These are phyloP conservation scores for Bimuria novae-zelandiae DNA, from an alignment of 2,329 filamentous ascomycete genomes.

Conservation along the genomic window DNA sequence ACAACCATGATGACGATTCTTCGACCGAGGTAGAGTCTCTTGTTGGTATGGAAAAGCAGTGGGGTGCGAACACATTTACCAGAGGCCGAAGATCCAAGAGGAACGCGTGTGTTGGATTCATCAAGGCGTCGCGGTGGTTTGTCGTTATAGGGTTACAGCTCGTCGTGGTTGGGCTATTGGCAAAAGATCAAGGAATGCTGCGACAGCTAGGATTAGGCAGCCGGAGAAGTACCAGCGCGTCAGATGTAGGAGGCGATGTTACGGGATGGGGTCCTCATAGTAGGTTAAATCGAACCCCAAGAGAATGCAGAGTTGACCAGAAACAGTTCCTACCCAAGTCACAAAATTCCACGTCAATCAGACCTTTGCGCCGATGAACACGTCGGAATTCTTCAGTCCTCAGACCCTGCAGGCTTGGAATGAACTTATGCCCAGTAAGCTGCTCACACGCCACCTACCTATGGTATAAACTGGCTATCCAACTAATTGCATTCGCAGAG, in stretches of 20 bases:
- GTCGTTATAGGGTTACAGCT: conserved; percentile 38
- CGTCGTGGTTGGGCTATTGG: conserved; percentile 35
- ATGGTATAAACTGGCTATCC: no score
- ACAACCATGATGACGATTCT: conserved; percentile 37
- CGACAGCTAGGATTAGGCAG: conserved; percentile 23
- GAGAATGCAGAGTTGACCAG: conserved; percentile 3
- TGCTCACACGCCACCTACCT: no score
- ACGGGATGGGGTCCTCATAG: conserved; percentile 41
- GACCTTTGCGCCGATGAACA: conserved; percentile 42
- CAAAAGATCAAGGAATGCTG: conserved; percentile 37
- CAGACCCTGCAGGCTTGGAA: conserved; percentile 40
- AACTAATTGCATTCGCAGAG: neutral
- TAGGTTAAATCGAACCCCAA: conserved; percentile 15
- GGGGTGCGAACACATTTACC: conserved; percentile 25
- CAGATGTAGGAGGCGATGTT: conserved; percentile 39
- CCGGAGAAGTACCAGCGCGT: conserved; percentile 28
- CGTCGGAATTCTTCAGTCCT: conserved; percentile 43
- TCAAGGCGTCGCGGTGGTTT: conserved; percentile 35
- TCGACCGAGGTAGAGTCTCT: conserved; percentile 42
- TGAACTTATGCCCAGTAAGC: conserved; percentile 32
- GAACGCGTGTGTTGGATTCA: conserved; percentile 17
- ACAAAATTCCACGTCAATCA: conserved; percentile 42
- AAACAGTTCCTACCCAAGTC: conserved; percentile 38
- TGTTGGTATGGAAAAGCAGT: conserved; percentile 34
- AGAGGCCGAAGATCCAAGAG: conserved; percentile 24